Base-by-base conservation (phyloP, 225 moss, liverwort and hornwort species). In the Pseudoscleropodium purum region DNA sequence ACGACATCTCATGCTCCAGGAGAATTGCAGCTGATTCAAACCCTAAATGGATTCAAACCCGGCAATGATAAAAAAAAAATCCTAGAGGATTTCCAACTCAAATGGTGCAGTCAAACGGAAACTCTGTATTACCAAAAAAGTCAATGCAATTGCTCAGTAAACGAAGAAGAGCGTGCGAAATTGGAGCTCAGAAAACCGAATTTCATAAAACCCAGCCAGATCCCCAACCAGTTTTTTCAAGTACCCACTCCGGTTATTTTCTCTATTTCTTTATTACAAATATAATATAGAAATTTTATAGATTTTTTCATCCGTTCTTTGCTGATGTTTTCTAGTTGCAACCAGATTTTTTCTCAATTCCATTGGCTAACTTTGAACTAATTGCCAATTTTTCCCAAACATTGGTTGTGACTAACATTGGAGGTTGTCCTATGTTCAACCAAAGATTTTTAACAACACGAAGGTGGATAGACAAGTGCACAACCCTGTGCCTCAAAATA, bases 391-490 rank as follows among this genome's bases (percentile, higher is more conserved):
- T n/a, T 7, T 69, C 7, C 6, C 0, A 5, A 65, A 69, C 7
- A n/a, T 10, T n/a, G 13, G 34, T 9, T 33, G 65, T 9, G 1
- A 34, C 2, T 29, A 3, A 72, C 16, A 43, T 27, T 0, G 1
- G 0, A 72, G 13, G 9, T 15, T 72, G 9, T 17, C 5, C 3
- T 16, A 10, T 29, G 0, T 17, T 45, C 45, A 74, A 3, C 5
- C 3, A 45, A 43, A 41, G 41, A 4, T 27, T 27, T 73, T 73
- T 27, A 9, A 27, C 3, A 3, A 3, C 3, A 41, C 0, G 15
- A 15, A 41, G 1, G 7, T 13, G 4, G 7, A 4, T 0, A 69
- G 2, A 23, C 1, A 0, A 1, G 27, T 72, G 26, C 3, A 26
- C 15, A 43, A 3, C 5, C 10, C 0, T 43, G 0, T 1, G 1